Conservation (phyloP, 306 rosid species). For the Lathyrus sativus region DNA sequence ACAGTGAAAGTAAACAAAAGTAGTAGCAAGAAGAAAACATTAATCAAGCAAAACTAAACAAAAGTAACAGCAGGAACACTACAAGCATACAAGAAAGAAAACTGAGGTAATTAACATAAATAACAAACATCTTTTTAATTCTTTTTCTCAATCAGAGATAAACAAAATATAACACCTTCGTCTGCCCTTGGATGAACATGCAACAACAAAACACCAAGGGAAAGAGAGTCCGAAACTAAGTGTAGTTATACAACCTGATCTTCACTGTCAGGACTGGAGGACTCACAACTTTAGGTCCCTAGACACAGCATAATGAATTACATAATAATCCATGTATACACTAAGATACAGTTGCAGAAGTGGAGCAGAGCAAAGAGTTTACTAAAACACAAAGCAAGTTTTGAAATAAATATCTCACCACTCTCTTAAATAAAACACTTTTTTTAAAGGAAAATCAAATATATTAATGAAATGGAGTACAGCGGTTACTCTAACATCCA, state of each 20-base stretch:
- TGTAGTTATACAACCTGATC: slow-evolving; percentile 4
- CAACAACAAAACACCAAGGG: neutral
- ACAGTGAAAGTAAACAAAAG: slow-evolving; percentile 2
- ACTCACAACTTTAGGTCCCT: slow-evolving; percentile 19
- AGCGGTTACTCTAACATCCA: too few relatives aligned
- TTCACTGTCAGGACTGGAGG: slow-evolving; percentile 3
- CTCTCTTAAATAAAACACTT: neutral
- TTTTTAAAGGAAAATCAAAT: too few relatives aligned
- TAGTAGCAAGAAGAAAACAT: neutral
- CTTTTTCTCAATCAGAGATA: too few relatives aligned
- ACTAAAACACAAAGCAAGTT: slow-evolving; percentile 15
- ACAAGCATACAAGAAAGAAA: slow-evolving; percentile 14
- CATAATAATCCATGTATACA: slow-evolving; percentile 5
- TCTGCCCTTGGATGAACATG: neutral
- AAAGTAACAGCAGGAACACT: slow-evolving; percentile 8
- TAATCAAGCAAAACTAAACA: slow-evolving; percentile 9
- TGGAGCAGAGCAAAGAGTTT: neutral
- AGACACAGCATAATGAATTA: slow-evolving; percentile 22
- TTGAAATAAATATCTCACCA: slow-evolving; percentile 9
- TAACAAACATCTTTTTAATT: neutral
- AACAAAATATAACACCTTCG: neutral
- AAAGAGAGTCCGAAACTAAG: slow-evolving; percentile 20
- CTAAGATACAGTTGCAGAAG: slow-evolving; percentile 12
- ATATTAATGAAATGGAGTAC: too few relatives aligned
- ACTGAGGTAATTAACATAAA: slow-evolving; percentile 18